Conservation (phyloP, 352 stramenopile species). For the Pythium oligandrum region DNA sequence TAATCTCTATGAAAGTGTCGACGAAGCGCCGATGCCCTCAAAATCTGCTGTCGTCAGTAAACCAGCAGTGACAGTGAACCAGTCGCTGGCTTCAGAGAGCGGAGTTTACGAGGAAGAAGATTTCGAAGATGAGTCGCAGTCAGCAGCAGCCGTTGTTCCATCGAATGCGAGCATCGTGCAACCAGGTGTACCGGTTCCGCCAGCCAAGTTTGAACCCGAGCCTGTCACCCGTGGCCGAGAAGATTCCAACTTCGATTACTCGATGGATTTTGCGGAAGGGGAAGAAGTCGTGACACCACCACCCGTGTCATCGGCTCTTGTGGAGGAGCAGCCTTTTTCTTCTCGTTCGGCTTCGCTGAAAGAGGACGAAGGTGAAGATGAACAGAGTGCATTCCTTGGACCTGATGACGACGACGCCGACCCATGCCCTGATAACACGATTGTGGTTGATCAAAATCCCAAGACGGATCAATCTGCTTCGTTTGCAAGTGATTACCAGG, state of each 20-base stretch:
- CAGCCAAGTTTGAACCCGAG: no score
- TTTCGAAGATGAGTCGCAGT: conserved; percentile 49
- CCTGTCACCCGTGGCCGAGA: not conserved
- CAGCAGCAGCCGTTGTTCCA: not conserved
- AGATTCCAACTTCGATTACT: conserved; percentile 55
- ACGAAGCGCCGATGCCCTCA: not conserved
- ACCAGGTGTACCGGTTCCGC: no score
- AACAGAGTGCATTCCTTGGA: conserved; percentile 28
- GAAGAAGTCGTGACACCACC: conserved; percentile 4
- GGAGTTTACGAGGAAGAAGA: conserved; percentile 42
- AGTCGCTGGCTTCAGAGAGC: conserved; percentile 30
- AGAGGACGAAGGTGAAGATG: conserved; percentile 13
- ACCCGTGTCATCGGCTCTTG: no score
- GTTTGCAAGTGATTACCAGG: no score
- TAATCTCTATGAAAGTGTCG: conserved; percentile 18
- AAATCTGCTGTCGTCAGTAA: no score
- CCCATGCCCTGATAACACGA: no score
- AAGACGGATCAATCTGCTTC: no score
- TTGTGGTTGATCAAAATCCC: no score
- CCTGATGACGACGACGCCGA: conserved; percentile 8
- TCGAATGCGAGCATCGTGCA: no score
- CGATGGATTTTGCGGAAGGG: conserved; percentile 69
- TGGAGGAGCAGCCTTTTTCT: no score
- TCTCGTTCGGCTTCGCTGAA: not conserved
- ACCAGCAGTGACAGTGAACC: not conserved